phyloP scores from a whole-genome alignment of 345 rosid species.

The Aethionema arabicum region DNA sequence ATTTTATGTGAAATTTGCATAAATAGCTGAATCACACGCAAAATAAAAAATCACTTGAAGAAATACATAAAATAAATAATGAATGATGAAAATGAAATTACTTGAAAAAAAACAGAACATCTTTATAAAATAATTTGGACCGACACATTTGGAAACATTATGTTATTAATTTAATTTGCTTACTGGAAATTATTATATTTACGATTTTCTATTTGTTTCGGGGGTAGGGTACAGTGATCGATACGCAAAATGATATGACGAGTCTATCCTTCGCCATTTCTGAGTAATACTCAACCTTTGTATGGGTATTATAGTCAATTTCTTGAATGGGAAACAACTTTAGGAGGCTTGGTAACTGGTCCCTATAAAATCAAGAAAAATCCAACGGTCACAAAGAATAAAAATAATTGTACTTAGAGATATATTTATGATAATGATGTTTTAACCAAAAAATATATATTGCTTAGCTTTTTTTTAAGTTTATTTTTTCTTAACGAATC shows the following conservation, averaged over 20 bases:
- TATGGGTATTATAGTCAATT: conserved; percentile 29
- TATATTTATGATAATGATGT: conserved; percentile 47
- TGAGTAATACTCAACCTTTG: background rate
- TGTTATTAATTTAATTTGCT: conserved; percentile 9
- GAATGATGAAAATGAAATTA: too few relatives aligned
- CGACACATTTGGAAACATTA: conserved; percentile 30
- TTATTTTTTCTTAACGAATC: conserved; percentile 27
- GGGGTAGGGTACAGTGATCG: conserved; percentile 30
- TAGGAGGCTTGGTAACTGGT: conserved; percentile 6
- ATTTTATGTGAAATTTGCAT: too few relatives aligned
- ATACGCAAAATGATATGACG: conserved; percentile 17
- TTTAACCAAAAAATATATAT: conserved; percentile 35
- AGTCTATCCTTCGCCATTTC: background rate
- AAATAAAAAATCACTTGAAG: too few relatives aligned
- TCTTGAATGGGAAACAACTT: background rate
- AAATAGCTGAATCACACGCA: too few relatives aligned
- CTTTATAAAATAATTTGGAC: conserved; percentile 10
- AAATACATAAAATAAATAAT: too few relatives aligned
- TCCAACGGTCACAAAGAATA: conserved; percentile 39
- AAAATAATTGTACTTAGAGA: conserved; percentile 15
- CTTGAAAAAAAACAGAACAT: too few relatives aligned
- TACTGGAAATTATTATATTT: background rate
- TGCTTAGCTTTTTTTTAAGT: conserved; percentile 18
- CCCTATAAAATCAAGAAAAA: conserved; percentile 2
- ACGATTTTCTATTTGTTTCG: conserved; percentile 6